A percentile compares a stretch with the other conserved stretches of the same genome.
Conservation (phyloP, 331 rosid genomes). For the Spiraea crenata region DNA sequence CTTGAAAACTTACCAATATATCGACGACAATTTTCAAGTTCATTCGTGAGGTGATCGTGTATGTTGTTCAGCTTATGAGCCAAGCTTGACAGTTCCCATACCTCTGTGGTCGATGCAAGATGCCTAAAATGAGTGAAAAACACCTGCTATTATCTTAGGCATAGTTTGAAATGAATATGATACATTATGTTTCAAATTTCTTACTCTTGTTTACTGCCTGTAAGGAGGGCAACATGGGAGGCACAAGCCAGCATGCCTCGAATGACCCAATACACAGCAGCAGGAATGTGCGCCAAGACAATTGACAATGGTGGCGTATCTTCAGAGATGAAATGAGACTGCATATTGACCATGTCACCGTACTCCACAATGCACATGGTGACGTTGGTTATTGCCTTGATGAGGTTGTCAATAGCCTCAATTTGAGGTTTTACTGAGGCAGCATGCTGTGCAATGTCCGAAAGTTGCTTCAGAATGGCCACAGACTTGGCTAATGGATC, state of each 20-base stretch:
- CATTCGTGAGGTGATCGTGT: conserved; percentile 49
- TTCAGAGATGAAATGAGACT: conserved; percentile 64
- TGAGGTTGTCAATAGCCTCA: conserved; percentile 54
- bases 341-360: conserved; percentile 36
- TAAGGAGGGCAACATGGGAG: conserved; percentile 49
- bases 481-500: conserved; percentile 73
- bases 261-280: conserved; percentile 81
- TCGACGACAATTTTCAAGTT: conserved; percentile 48
- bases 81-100: conserved; percentile 68
- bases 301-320: conserved; percentile 60
- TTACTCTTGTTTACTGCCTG: conserved; percentile 68
- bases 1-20: conserved; percentile 42
- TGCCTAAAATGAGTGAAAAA: conserved; percentile 37
- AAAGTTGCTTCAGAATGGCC: conserved; percentile 68
- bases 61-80: conserved; percentile 66
- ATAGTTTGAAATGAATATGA: background rate
- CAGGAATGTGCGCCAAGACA: conserved; percentile 64
- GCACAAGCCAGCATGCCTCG: conserved; percentile 72
- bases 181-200: conserved; percentile 17
- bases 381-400: conserved; percentile 45
- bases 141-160: conserved; percentile 3
- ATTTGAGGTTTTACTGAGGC: conserved; percentile 48
- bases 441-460: conserved; percentile 53
- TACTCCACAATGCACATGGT: conserved; percentile 56
- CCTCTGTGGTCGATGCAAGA: conserved; percentile 51